Percentiles rank a stretch among this genome's conserved stretches.
phyloP scores from a whole-genome alignment of 1,284 basidiomycete species.

The Pseudozyma thailandica region DNA sequence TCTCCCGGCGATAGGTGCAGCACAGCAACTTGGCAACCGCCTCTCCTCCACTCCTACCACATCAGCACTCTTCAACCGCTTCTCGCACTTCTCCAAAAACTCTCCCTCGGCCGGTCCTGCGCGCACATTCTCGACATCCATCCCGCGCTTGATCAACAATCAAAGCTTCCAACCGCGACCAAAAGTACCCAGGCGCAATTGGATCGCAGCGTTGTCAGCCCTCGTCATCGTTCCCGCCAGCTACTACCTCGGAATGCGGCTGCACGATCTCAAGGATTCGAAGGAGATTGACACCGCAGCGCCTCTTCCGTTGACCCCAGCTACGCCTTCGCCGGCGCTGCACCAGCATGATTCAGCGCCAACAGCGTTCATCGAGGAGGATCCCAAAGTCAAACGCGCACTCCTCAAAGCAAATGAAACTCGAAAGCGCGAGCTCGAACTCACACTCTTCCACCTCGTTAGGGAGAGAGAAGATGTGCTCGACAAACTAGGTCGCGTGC shows the following conservation, averaged over 20 bases:
- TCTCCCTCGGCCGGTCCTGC: neutral
- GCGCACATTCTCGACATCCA: constrained; percentile 13
- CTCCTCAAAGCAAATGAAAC: constrained; percentile 2
- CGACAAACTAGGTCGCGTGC: constrained; percentile 46
- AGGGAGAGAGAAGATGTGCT: constrained; percentile 47
- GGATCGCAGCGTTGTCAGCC: constrained; percentile 45
- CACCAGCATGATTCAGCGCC: constrained; percentile 8
- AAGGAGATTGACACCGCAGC: constrained; percentile 11
- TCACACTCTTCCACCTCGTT: constrained; percentile 42
- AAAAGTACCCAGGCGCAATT: constrained; percentile 25
- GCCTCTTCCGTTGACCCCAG: constrained; percentile 14
- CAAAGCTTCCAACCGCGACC: neutral
- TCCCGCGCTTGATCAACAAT: neutral
- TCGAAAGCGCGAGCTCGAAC: constrained; percentile 27
- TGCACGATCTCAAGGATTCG: constrained; percentile 32
- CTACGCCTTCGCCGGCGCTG: neutral
- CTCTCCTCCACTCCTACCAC: constrained; percentile 3
- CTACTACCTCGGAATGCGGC: constrained; percentile 36
- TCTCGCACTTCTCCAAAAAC: neutral
- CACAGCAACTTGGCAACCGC: constrained; percentile 19
- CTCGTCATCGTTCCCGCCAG: constrained; percentile 36
- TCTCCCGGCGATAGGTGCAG: constrained; percentile 1
- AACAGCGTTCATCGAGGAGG: constrained; percentile 1
- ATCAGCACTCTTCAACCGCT: constrained; percentile 9
- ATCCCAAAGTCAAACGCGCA: constrained; percentile 2